Conservation (phyloP, 306 rosid genomes). For the Quercus alba region DNA sequence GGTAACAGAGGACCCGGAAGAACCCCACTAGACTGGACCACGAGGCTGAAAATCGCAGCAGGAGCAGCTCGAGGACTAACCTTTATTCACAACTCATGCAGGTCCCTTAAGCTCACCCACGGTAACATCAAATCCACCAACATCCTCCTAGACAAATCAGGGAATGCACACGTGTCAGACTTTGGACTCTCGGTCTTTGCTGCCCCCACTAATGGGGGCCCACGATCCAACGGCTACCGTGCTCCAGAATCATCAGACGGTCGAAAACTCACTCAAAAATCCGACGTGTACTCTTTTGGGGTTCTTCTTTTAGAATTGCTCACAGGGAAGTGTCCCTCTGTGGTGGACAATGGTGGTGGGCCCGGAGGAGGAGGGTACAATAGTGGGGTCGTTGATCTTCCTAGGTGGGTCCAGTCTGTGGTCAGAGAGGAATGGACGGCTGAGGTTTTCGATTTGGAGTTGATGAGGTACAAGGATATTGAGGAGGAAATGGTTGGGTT, state of each 20-base stretch:
- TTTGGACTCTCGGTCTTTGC: constrained; percentile 66
- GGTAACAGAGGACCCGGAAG: constrained; percentile 95
- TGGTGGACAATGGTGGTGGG: constrained; percentile 44
- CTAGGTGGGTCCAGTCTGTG: constrained; percentile 87
- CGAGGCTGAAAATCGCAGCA: constrained; percentile 73
- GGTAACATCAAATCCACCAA: constrained; percentile 90
- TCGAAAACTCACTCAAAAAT: constrained; percentile 54
- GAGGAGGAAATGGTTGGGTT: constrained; percentile 94
- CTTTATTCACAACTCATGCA: constrained; percentile 69
- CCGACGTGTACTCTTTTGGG: constrained; percentile 80
- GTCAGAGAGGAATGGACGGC: constrained; percentile 95
- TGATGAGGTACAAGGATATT: constrained; percentile 83
- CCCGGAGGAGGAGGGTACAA: constrained; percentile 36
- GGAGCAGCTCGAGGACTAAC: constrained; percentile 79
- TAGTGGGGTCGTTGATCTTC: constrained; percentile 52
- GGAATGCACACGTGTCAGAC: constrained; percentile 64
- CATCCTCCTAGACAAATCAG: constrained; percentile 56
- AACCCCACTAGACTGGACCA: constrained; percentile 88
- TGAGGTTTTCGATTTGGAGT: constrained; percentile 89
- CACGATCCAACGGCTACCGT: constrained; percentile 65
- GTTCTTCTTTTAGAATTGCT: constrained; percentile 75
- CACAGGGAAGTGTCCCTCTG: constrained; percentile 83
- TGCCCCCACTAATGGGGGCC: constrained; percentile 16
- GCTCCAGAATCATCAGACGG: constrained; percentile 68
- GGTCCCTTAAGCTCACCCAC: constrained; percentile 55